Base-by-base conservation (phyloP, 2,329 filamentous ascomycete genomes). In the Claviceps sp. region DNA sequence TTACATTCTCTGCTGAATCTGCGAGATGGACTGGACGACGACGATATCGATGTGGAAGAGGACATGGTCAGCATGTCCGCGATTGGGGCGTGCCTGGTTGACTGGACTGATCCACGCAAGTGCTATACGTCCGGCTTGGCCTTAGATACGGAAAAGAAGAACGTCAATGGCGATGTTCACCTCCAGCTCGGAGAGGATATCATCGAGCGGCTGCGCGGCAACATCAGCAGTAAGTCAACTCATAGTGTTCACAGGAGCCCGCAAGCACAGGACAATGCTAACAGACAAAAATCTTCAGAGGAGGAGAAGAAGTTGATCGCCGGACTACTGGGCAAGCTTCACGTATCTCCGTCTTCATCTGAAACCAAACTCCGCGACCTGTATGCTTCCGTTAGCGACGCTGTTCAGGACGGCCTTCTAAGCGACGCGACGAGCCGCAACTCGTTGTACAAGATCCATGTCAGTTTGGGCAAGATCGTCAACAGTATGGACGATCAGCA, bases 61-160 rank as follows among this genome's bases (percentile, higher is more conserved):
- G 84, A 82, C 57, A 89, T 94, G 81, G 86, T 91, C 8, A 82
- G 84, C 59, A 77, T 94, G 57, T 77, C 80, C 44, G 80, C 83
- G 3, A 87, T 95, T 53, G 89, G 87, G 1, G 82, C 87, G 3
- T 91, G 89, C 61, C 71, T 97, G 7, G 81, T 90, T 0, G 91
- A 97, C 65, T 97, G 91, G 93, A 97, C 91, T 0, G 91, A 97
- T 65, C 89, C 90, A 40, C 76, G 91, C 48, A 90, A 94, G 66
- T 87, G 71, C 70, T 86, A 70, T 68, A 76, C 65, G 52, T 75
- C 71, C 57, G 72, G 68, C 4, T 59, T 69, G 1, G 61, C 75
- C 1, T 69, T 71, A 54, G 79, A 85, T 48, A 73, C 72, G 1
- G 75, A 78, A 50, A 83, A 79, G 66, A 83, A 77, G 70, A 73